A percentile compares a stretch with the other conserved stretches of the same genome.
Evolutionary conservation across 2,329 filamentous ascomycete genomes (phyloP).

Genomic region (Talaromyces sp.): DNA sequence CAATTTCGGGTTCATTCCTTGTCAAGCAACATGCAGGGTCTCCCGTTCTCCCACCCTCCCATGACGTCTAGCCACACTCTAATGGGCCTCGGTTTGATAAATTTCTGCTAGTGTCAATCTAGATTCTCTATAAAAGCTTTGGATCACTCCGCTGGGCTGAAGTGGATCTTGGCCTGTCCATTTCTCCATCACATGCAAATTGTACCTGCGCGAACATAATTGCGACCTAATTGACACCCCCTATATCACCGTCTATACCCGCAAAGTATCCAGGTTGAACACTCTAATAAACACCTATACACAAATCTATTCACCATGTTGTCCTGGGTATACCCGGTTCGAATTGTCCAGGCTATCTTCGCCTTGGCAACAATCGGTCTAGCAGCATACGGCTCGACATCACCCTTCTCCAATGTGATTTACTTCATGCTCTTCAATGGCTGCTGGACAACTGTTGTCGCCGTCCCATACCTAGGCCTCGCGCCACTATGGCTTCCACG

Average conservation of each 20-base stretch:
- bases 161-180: constrained; percentile 11
- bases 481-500: constrained; percentile 26
- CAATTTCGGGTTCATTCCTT: constrained; percentile 2
- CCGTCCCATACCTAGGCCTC: constrained; percentile 29
- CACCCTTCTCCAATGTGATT: constrained; percentile 23
- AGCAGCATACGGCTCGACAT: constrained; percentile 20
- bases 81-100: constrained; percentile 11
- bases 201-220: neutral
- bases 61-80: constrained; percentile 17
- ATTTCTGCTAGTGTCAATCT: constrained; percentile 8
- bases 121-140: constrained; percentile 4
- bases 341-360: constrained; percentile 23
- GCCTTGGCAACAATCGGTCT: constrained; percentile 26
- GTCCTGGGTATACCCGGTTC: constrained; percentile 26
- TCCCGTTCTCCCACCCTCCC: neutral
- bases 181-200: constrained; percentile 3
- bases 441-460: constrained; percentile 28
- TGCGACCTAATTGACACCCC: neutral
- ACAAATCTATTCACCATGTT: constrained; percentile 18
- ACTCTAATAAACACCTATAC: neutral
- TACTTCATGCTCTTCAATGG: constrained; percentile 31
- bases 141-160: constrained; percentile 5
- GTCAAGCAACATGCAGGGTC: constrained; percentile 11
- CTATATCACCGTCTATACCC: neutral
- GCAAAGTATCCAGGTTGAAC: too few relatives aligned